Evolutionary conservation across 2,329 filamentous ascomycete species (phyloP), one percentile per base, ranked within the genome.

Genomic region (Neospermospora avenae): DNA sequence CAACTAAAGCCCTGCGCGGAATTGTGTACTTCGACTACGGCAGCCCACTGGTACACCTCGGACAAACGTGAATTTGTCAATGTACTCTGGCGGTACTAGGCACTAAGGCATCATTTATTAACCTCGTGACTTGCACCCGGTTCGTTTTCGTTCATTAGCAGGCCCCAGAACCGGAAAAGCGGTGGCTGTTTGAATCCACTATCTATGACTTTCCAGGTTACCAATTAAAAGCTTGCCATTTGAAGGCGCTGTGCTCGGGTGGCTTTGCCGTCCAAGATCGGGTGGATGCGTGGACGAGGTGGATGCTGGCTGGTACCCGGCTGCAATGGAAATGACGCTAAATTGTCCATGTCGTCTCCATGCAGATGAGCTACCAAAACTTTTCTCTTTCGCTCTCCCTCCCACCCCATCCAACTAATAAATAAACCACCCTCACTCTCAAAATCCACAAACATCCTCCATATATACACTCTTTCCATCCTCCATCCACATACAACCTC

Each of bases 401-500:
- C 56, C 55, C 57, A 39, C 41, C 42, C 31, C 28, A 18, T 55
- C 44, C 53, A 59, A 39, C 56, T 56, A 60, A 64, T 62, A 59
- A 59, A 22, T 37, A 48, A 59, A 57, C 45, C 20, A 53, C 46
- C 54, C 51, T 42, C 45, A 53, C 28, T 37, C 48, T 45, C 25
- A 52, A 16, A 28, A 25, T 6, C 28, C 13, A 25, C 20, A 4
- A 4, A 51, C 28, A 37, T 4, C 16, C 16, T 20, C 48, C 39
- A n/a, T n/a, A 42, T 18, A 25, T 39, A 55, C 49, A 24, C 24
- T 59, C 42, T 58, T 48, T 63, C 55, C 14, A 55, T 13, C 51
- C 49, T 57, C 55, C 51, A 46, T 44, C 46, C 62, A 60, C 59
- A n/a, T n/a, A n/a, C 56, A 60, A 59, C 56, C 46, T 65, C 65